Conservation (phyloP, 1,284 basidiomycete species). For the Sporisorium iseilematis-ciliati region DNA sequence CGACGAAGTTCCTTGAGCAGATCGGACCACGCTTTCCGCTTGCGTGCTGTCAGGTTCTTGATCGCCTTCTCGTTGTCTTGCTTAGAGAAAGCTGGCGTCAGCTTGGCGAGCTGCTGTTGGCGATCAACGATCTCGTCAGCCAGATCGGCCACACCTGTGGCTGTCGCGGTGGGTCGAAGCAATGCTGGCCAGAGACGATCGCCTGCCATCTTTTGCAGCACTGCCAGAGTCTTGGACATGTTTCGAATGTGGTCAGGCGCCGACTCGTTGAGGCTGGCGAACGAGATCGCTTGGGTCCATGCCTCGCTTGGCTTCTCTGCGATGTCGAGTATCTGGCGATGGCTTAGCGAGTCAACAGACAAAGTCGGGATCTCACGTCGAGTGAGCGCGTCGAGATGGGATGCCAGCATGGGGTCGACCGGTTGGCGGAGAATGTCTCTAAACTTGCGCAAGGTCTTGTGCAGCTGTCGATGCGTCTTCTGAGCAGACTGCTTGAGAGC, state of each 20-base stretch:
- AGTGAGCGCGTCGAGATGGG: conserved; percentile 44
- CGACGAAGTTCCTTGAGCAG: conserved; percentile 88
- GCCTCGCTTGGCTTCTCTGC: conserved; percentile 23
- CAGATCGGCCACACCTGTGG: conserved; percentile 75
- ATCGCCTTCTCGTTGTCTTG: conserved; percentile 76
- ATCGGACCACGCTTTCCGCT: conserved; percentile 91
- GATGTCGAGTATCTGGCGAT: conserved; percentile 6
- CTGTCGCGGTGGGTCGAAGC: conserved; percentile 16
- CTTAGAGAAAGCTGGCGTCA: conserved; percentile 60
- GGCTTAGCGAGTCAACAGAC: conserved; percentile 21
- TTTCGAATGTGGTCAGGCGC: conserved; percentile 48
- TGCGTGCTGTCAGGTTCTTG: conserved; percentile 82
- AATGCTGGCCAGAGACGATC: conserved; percentile 46
- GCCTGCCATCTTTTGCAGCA: conserved; percentile 43
- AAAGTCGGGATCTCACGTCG: conserved; percentile 48
- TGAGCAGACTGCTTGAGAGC: conserved; percentile 92
- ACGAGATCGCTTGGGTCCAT: conserved; percentile 22
- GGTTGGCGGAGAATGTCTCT: conserved; percentile 87
- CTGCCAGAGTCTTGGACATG: conserved; percentile 49
- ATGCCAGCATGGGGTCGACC: conserved; percentile 68
- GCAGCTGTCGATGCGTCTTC: conserved; percentile 89
- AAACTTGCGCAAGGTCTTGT: conserved; percentile 91
- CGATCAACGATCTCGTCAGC: conserved; percentile 82
- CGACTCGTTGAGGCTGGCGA: conserved; percentile 18
- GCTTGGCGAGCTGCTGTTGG: conserved; percentile 74